These are phyloP conservation scores for Fraxinus cuspidata DNA, from an alignment of 257 asterid genomes.

Conservation along the genomic window DNA sequence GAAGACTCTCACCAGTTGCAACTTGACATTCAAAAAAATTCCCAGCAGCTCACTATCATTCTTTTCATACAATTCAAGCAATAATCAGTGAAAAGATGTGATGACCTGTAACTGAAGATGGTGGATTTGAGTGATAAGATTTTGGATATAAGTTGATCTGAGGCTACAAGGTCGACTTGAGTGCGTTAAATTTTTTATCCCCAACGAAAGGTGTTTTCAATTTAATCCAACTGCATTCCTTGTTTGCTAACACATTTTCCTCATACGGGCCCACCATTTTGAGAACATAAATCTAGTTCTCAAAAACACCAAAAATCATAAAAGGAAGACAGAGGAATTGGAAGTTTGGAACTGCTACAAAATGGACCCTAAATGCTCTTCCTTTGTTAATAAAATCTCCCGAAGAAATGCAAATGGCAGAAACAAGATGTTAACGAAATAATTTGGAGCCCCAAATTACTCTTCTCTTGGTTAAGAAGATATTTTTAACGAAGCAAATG, in stretches of 20 bases:
- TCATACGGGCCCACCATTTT: conserved; percentile 5
- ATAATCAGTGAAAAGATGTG: background rate
- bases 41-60: background rate
- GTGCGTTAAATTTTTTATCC: background rate
- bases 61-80: background rate
- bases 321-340: background rate
- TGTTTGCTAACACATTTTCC: background rate
- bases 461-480: conserved; percentile 16
- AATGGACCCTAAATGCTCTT: conserved; percentile 11
- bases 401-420: conserved; percentile 12
- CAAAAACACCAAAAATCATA: background rate
- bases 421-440: conserved; percentile 2
- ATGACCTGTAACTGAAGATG: background rate
- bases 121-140: background rate
- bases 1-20: background rate
- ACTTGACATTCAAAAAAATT: background rate
- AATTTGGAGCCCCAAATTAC: conserved; percentile 7
- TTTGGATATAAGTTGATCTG: background rate
- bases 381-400: conserved; percentile 6
- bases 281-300: conserved; percentile 1
- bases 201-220: background rate
- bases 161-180: background rate
- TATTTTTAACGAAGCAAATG: background rate
- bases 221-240: conserved; percentile 12
- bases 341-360: background rate